Base-by-base conservation (phyloP, 208 protist species). In the Trichomonas gallinae region DNA sequence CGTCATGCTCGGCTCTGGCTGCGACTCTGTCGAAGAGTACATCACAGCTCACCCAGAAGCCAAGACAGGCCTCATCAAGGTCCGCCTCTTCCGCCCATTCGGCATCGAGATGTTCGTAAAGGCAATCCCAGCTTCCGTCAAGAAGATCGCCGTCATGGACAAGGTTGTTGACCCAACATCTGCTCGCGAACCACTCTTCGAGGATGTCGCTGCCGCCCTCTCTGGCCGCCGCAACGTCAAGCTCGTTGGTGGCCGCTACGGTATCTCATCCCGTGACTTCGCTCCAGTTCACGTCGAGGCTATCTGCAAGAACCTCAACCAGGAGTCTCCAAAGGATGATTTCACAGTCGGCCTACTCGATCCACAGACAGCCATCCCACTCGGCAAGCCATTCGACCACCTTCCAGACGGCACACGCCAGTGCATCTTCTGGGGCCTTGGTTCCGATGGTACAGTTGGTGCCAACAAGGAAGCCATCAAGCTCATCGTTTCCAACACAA, bases 211-310 rank as follows among this genome's bases (percentile, higher is more conserved):
- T 34, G 63, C 63, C 9, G 9, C 63, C 9, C 26, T 83, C 9
- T 31, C 17, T 38, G 34, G 34, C 26, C 17, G 34, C 9, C 63
- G 63, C 23, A 96, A 46, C 91, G 63, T 93, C 13, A n/a, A 96
- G 23, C 36, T 98, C 23, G 93, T 98, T 48, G 98, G 98, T n/a
- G n/a, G n/a, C n/a, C n/a, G n/a, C n/a, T n/a, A n/a, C n/a, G n/a
- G n/a, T n/a, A n/a, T n/a, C n/a, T 96, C 98, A 98, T 42, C 63
- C 88, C n/a, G 98, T 97, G 98, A 98, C n/a, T 98, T 98, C 93
- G 98, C 96, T 13, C 97, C 98, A 42, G 72, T 63, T 8, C 82
- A 97, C 26, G 81, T 87, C 34, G 63, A 83, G 34, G 63, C 63
- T n/a, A n/a, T 98, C 26, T 98, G 97, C 49, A 96, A 98, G 46